Evolutionary conservation across 2,329 filamentous ascomycete genomes (phyloP).

Genomic region (Xylariales sp.): DNA sequence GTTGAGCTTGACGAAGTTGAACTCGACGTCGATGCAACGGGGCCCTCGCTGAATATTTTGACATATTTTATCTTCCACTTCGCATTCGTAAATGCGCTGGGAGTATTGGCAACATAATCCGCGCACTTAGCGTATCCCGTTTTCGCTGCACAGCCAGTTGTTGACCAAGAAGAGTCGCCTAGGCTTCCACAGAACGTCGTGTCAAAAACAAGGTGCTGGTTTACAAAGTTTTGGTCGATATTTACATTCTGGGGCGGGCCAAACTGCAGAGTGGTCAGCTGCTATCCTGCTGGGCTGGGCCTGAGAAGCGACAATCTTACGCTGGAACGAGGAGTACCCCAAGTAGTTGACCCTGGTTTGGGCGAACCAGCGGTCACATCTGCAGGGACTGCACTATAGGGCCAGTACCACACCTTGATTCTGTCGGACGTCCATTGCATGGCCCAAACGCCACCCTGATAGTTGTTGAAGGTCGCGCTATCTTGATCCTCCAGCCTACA

Average conservation of each 20-base stretch:
- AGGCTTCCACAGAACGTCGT: background rate
- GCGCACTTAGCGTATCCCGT: background rate
- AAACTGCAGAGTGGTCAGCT: too few relatives aligned
- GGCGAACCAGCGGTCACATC: background rate
- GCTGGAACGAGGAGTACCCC: background rate
- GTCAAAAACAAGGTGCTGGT: background rate
- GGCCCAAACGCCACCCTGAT: background rate
- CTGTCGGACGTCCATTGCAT: background rate
- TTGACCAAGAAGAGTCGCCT: background rate
- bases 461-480: background rate
- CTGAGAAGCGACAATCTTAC: too few relatives aligned
- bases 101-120: background rate
- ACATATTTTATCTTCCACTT: background rate
- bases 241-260: too few relatives aligned
- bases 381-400: background rate
- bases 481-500: background rate
- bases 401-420: background rate
- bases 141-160: background rate
- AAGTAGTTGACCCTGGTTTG: background rate
- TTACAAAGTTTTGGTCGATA: background rate
- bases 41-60: background rate
- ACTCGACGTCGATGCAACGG: too few relatives aligned
- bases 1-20: too few relatives aligned
- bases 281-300: too few relatives aligned
- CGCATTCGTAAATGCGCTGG: background rate